These are phyloP conservation scores for Phytomonas francai DNA, from an alignment of 208 protist species.

Conservation along the genomic window DNA sequence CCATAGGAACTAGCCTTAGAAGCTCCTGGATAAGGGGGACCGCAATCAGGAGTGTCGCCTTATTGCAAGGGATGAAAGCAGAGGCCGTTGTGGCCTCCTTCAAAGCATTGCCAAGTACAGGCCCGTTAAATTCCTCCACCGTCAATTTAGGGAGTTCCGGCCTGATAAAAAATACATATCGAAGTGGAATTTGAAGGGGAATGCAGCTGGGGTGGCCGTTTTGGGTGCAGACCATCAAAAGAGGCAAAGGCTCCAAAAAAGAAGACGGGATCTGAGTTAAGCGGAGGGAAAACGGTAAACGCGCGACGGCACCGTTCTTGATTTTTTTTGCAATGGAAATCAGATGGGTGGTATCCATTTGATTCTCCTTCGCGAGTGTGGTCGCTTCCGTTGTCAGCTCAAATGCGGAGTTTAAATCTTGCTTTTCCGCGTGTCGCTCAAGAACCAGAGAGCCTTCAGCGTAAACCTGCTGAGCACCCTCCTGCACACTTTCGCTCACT, in stretches of 20 bases:
- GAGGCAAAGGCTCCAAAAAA: constrained; percentile 21
- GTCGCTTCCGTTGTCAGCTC: no score
- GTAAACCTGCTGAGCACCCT: no score
- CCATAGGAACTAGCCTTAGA: constrained; percentile 39
- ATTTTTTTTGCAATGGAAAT: constrained; percentile 28
- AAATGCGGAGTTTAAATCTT: no score
- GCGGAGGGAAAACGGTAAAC: constrained; percentile 17
- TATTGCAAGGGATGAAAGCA: constrained; percentile 44
- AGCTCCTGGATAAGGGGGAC: constrained; percentile 22
- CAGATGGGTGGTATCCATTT: no score
- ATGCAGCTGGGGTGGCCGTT: background rate
- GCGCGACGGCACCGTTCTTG: constrained; percentile 23
- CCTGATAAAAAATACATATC: constrained; percentile 62
- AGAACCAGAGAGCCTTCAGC: no score
- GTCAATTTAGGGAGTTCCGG: constrained; percentile 11
- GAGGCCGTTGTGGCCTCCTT: constrained; percentile 21
- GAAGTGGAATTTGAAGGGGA: constrained; percentile 20
- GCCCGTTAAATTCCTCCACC: constrained; percentile 26
- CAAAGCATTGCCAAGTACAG: constrained; percentile 25
- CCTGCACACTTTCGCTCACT: no score
- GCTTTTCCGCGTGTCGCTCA: no score
- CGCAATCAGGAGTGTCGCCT: constrained; percentile 23
- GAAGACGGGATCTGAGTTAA: constrained; percentile 24
- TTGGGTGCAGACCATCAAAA: constrained; percentile 29
- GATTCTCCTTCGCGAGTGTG: no score